Evolutionary conservation across 768 basidiomycete genomes (phyloP).

Genomic region (Termitomyces sp.): DNA sequence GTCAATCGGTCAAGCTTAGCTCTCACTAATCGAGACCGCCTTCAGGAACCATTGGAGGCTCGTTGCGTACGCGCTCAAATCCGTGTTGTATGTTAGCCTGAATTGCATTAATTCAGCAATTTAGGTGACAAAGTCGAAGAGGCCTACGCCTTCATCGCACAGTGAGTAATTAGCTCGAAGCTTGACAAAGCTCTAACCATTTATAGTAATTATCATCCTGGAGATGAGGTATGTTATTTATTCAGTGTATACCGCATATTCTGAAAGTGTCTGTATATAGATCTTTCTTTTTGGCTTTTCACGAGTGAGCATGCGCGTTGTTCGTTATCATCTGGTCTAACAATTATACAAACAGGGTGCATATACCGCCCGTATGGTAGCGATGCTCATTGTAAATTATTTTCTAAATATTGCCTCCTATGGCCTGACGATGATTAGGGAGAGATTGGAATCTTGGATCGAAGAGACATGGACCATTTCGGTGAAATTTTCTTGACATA

Average conservation of each 20-base stretch:
- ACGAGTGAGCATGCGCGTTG: constrained; percentile 34
- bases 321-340: background rate
- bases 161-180: constrained; percentile 40
- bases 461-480: constrained; percentile 69
- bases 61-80: constrained; percentile 40
- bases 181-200: background rate
- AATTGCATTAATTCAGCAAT: background rate
- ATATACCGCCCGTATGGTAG: constrained; percentile 73
- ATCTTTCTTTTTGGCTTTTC: constrained; percentile 79
- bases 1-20: background rate
- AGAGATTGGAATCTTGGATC: constrained; percentile 65
- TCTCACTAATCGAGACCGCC: background rate
- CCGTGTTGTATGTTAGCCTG: background rate
- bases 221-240: constrained; percentile 54
- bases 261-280: constrained; percentile 25
- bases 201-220: constrained; percentile 60
- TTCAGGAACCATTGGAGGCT: constrained; percentile 58
- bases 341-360: constrained; percentile 45
- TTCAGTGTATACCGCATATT: background rate
- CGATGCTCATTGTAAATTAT: constrained; percentile 54
- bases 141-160: constrained; percentile 75
- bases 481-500: constrained; percentile 56
- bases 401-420: background rate
- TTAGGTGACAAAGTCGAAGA: constrained; percentile 72
- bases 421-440: constrained; percentile 34